Conservation (phyloP, 176 grass and related monocot genomes). For the Metroxylon sagu region DNA sequence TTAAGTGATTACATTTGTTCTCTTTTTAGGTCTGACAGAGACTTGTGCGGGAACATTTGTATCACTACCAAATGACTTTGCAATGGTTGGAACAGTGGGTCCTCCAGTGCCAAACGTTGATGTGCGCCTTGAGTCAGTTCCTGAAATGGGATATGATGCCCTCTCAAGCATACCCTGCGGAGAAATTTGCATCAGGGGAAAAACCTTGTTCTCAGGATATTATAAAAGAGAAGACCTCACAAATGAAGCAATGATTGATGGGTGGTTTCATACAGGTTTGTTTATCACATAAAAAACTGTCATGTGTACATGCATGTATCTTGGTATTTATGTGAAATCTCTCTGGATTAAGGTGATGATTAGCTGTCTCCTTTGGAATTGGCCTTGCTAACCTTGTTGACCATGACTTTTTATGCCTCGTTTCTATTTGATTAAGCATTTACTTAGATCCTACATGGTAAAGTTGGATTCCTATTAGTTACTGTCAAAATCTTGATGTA, state of each 20-base stretch:
- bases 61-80: conserved; percentile 54
- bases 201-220: conserved; percentile 76
- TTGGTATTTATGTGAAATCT: too few relatives aligned
- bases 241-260: conserved; percentile 75
- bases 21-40: conserved; percentile 70
- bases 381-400: too few relatives aligned
- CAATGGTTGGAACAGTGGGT: conserved; percentile 82
- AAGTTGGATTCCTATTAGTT: too few relatives aligned
- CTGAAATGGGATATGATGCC: conserved; percentile 89
- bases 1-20: background rate
- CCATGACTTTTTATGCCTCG: too few relatives aligned
- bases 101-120: conserved; percentile 56
- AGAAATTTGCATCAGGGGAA: conserved; percentile 78
- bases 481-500: too few relatives aligned
- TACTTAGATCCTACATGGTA: too few relatives aligned
- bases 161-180: conserved; percentile 50
- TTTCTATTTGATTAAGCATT: too few relatives aligned
- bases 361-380: too few relatives aligned
- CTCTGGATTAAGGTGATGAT: too few relatives aligned
- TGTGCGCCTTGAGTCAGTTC: conserved; percentile 70
- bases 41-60: conserved; percentile 71
- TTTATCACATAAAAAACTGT: background rate
- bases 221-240: conserved; percentile 77
- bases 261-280: conserved; percentile 98
- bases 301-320: too few relatives aligned